Evolutionary conservation across 495 filamentous ascomycete genomes (phyloP), one percentile per base, ranked within the genome.

Genomic region (Mytilinidion resinicola): DNA sequence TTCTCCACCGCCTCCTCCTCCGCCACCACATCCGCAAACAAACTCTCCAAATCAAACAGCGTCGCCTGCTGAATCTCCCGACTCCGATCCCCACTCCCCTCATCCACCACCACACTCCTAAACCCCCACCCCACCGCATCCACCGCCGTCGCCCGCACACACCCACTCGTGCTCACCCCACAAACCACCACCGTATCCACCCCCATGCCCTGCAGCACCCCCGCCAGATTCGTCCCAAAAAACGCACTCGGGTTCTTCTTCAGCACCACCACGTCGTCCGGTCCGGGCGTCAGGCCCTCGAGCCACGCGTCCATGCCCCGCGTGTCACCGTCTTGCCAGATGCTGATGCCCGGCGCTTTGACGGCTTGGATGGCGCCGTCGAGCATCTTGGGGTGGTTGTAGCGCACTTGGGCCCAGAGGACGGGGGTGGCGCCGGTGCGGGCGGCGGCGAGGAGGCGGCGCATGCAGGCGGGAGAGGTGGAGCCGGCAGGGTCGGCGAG

Each of bases 241-340:
- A 74, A 74, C 10, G 70, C 72, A 20, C 64, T 69, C 25, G 72
- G 62, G 53, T 72, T 65, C 46, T 63, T 65, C 66, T 74, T 74
- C 25, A 58, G 50, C n/a, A 73, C 51, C 10, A 72, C 59, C 33
- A 61, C 46, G 53, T 74, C 72, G 15, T 65, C 71, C 19, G 62
- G 50, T 33, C 34, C 43, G 4, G 71, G 69, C 43, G 52, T 71
- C 51, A 74, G 55, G 3, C 69, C 72, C 30, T 59, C 43, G 57
- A 74, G 19, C 59, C 55, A 70, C 46, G 20, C 61, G 37, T 62
- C 66, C 36, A 70, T 52, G 3, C 70, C 70, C 43, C 68, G 49
- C 42, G 62, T 58, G 56, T 71, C 67, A 52, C 72, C 72, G 35
- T 65, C 67, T 57, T 68, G 64, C 69, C 70, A 73, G 10, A 73